A percentile compares a stretch with the other conserved stretches of the same genome.
Conservation (phyloP, 2,329 filamentous ascomycete genomes). For the Pseudocercospora fuligena region DNA sequence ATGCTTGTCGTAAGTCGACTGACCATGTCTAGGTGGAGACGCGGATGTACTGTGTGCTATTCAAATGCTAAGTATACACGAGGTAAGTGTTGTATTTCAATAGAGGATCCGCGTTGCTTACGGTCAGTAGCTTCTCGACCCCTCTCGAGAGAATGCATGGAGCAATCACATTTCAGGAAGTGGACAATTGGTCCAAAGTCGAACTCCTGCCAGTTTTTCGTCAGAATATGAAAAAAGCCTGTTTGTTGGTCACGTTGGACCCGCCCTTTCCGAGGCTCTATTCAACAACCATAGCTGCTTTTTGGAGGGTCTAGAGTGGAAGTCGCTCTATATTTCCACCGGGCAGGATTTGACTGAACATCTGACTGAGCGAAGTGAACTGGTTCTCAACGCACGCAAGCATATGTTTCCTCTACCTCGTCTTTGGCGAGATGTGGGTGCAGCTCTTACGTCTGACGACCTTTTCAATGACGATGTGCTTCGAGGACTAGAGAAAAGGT, state of each 20-base stretch:
- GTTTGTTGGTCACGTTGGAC: constrained; percentile 43
- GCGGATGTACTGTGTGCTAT: constrained; percentile 34
- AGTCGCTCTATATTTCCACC: constrained; percentile 30
- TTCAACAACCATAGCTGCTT: constrained; percentile 34
- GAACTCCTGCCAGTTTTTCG: constrained; percentile 38
- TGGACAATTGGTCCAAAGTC: constrained; percentile 39
- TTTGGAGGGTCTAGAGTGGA: constrained; percentile 41
- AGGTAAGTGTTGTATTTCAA: constrained; percentile 18
- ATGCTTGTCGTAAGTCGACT: background rate
- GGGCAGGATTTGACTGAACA: constrained; percentile 17
- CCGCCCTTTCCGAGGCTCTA: constrained; percentile 37
- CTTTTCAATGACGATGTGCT: constrained; percentile 24
- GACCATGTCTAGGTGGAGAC: background rate
- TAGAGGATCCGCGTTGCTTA: background rate
- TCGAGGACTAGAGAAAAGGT: constrained; percentile 15
- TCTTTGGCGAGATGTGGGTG: constrained; percentile 29
- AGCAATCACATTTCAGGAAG: constrained; percentile 43
- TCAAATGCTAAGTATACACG: constrained; percentile 30
- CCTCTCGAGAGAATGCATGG: constrained; percentile 38
- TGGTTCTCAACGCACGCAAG: constrained; percentile 32
- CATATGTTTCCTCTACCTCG: constrained; percentile 31
- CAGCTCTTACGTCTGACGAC: constrained; percentile 21
- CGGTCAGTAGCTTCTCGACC: constrained; percentile 38
- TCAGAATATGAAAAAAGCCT: constrained; percentile 46
- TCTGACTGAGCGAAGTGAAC: constrained; percentile 32